phyloP scores from a whole-genome alignment of 75 land plant genomes.

The Larix kaempferi region DNA sequence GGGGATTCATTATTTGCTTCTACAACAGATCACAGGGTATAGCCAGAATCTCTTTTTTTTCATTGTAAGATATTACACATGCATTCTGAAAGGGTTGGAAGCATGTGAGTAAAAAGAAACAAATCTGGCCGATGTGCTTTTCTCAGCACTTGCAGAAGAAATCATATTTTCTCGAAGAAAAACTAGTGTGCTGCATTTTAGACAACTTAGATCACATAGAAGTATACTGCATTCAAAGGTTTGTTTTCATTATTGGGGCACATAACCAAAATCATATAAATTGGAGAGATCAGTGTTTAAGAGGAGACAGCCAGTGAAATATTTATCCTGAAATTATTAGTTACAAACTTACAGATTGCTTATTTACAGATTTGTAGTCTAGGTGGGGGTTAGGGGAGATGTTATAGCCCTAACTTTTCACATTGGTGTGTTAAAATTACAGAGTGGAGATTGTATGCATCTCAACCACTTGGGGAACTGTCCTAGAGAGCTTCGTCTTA shows the following conservation, averaged over 20 bases:
- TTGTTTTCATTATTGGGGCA: not conserved
- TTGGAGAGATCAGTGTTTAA: not conserved
- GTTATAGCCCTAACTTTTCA: not conserved
- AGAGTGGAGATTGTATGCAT: not conserved
- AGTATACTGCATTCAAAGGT: not conserved
- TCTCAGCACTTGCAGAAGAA: not conserved
- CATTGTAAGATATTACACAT: not conserved
- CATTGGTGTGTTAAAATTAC: not conserved
- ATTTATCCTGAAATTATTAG: not conserved
- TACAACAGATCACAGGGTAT: not conserved
- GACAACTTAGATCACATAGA: not conserved
- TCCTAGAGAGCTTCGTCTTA: not conserved
- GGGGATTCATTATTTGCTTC: not conserved
- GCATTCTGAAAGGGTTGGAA: not conserved
- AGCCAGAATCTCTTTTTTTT: not conserved
- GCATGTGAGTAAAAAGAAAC: not conserved
- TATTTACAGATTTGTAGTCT: not conserved
- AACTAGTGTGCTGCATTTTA: not conserved
- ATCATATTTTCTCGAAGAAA: not conserved
- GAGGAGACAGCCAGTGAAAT: not conserved
- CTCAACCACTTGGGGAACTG: not conserved
- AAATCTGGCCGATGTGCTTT: not conserved
- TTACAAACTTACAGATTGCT: not conserved
- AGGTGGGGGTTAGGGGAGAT: not conserved
- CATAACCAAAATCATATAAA: not conserved